Evolutionary conservation across 352 stramenopile genomes (phyloP), one percentile per base, ranked within the genome.

Genomic region (Globisporangium radiosum): DNA sequence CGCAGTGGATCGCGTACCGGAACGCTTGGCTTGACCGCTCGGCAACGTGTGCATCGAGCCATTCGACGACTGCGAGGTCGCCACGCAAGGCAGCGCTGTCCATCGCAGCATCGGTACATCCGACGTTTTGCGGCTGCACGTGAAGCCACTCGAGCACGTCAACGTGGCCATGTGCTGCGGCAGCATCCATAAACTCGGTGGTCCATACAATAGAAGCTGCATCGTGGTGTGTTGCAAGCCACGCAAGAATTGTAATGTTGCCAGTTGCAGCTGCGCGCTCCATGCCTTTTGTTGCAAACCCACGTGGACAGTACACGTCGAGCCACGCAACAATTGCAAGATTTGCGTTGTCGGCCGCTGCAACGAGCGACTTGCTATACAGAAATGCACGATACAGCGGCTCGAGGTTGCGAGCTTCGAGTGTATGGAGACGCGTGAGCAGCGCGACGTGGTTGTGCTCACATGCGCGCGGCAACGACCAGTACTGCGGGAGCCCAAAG

Each of bases 11-110:
- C 19, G 52, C 40, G 14, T 48, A 65, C n/a, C 52, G 47, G 36
- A 62, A 52, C 37, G 45, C 42, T 17, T 61, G 52, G 39, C 44
- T 49, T 14, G 59, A 59, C 19, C 57, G 43, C 14, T 67, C 62
- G 7, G 25, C 14, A 43, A 47, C 43, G 42, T 54, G 37, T 5
- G 25, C 39, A 38, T 72, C 58, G 15, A 72, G n/a, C 65, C 62
- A 70, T 38, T 64, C 14, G 36, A 70, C 53, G n/a, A 70, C 43
- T 19, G 61, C 56, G 17, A 70, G 51, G 33, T 70, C 54, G 2
- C 63, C 62, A 5, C 64, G 43, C 7, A 62, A 45, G 10, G 62
- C 63, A n/a, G 64, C 64, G 49, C 44, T 60, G 48, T 71, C 62
- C 62, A 71, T 71, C 1, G 63, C 58, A 8, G 54, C 57, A 13